Evolutionary conservation across 176 grass and related monocot genomes (phyloP).

Genomic region (Carex littledalei): DNA sequence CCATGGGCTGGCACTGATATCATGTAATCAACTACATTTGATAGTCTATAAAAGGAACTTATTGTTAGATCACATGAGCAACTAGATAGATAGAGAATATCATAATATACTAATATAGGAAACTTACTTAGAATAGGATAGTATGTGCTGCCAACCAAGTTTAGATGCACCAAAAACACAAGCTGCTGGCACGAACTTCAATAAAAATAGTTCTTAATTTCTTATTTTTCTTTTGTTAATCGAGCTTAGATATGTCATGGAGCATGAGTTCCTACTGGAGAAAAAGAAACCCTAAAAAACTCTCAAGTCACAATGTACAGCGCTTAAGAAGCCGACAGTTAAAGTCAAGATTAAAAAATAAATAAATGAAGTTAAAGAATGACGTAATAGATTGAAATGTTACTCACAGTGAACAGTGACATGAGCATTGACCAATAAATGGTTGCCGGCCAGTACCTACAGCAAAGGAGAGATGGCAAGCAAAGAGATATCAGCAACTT

Average conservation of each 20-base stretch:
- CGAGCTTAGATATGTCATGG: not conserved
- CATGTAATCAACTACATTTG: conserved; percentile 51
- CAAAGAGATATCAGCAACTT: not conserved
- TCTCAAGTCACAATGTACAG: not conserved
- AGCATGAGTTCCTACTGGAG: not conserved
- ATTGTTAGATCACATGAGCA: not conserved
- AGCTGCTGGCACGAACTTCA: conserved; percentile 79
- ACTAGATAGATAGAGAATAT: not conserved
- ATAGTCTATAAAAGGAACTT: conserved; percentile 30
- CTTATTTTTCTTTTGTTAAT: not conserved
- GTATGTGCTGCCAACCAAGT: conserved; percentile 55
- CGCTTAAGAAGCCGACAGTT: not conserved
- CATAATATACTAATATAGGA: not conserved
- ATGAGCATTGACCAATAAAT: conserved; percentile 81
- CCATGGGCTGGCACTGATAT: conserved; percentile 75
- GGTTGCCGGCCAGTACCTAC: conserved; percentile 58
- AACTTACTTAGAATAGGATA: conserved; percentile 67
- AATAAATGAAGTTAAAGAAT: no score
- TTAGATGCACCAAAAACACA: conserved; percentile 79
- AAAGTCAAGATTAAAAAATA: not conserved
- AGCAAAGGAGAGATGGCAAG: conserved; percentile 19
- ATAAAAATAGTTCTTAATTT: not conserved
- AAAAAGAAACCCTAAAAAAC: not conserved
- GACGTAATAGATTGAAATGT: not conserved
- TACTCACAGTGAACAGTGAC: conserved; percentile 75